These are phyloP conservation scores for Penicillium digitatum DNA, from an alignment of 2,329 filamentous ascomycete genomes.

Conservation along the genomic window DNA sequence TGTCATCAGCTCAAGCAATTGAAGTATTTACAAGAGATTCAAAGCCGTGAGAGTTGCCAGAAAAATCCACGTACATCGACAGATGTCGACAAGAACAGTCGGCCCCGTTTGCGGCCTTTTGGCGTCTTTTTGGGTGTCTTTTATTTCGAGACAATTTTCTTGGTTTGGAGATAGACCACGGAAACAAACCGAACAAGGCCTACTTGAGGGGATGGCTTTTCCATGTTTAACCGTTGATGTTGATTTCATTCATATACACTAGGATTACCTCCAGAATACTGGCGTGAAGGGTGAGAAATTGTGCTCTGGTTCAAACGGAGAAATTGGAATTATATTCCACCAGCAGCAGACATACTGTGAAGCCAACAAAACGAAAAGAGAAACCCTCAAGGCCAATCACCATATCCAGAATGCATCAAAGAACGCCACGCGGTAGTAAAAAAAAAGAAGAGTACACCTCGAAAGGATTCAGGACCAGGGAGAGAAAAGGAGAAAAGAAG, in stretches of 20 bases:
- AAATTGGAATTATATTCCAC: neutral
- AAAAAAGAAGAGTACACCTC: conserved; percentile 11
- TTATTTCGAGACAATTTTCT: too few relatives aligned
- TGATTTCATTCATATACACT: neutral
- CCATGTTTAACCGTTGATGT: too few relatives aligned
- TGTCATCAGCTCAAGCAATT: neutral
- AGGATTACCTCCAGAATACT: conserved; percentile 7
- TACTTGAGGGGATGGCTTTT: too few relatives aligned
- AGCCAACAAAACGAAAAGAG: conserved; percentile 9
- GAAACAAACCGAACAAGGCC: too few relatives aligned
- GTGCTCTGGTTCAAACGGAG: neutral
- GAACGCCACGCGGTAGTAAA: conserved; percentile 30
- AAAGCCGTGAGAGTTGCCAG: neutral
- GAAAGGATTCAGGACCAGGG: conserved; percentile 1
- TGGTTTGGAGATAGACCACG: too few relatives aligned
- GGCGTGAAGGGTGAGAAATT: neutral
- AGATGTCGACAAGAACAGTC: too few relatives aligned
- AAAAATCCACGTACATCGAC: neutral
- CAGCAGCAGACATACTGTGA: conserved; percentile 1
- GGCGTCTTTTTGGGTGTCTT: too few relatives aligned
- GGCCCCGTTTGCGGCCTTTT: too few relatives aligned
- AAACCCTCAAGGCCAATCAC: conserved; percentile 31
- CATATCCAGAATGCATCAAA: conserved; percentile 32
- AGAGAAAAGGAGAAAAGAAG: neutral
- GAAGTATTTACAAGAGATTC: neutral